Evolutionary conservation across 2,329 filamentous ascomycete genomes (phyloP), one percentile per base, ranked within the genome.

Genomic region (Nigrograna mackinnonii): DNA sequence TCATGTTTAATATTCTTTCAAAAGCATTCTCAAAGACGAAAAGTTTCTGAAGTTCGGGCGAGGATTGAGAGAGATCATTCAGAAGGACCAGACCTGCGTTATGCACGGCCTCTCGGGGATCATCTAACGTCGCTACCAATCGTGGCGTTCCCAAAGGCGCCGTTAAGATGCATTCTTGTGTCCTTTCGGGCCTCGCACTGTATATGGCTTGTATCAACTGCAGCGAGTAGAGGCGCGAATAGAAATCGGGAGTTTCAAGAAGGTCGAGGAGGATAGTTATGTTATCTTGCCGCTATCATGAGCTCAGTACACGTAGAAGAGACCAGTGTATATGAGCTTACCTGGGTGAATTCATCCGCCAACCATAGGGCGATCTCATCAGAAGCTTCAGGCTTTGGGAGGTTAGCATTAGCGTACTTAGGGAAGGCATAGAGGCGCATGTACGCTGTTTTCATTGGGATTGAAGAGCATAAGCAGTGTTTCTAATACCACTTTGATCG

Each of bases 331-430:
- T 34, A 13, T 43, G 31, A 62, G n/a, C 71, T 52, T 75, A 85
- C 83, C 77, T 96, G 91, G 22, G 94, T 96, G 67, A 99, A 99
- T 69, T 97, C 92, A 71, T 99, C 94, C 40, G 94, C 94, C 45
- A 99, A 79, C 91, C 94, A 99, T 20, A 97, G 76, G 14, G 87
- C 87, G 57, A 99, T 95, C 70, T 99, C 94, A 52, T 97, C 92
- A 12, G 92, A 96, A 40, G 92, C 90, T 78, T 97, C 92, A 22
- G 90, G 77, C 89, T 95, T 63, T 77, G n/a, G n/a, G 50, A 17
- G 32, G 12, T n/a, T 37, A 38, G 40, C 35, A 49, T 39, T 31
- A 26, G 21, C 16, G 18, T 9, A 37, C 38, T 2, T n/a, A 6
- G 16, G 13, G 3, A 16, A n/a, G n/a, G 22, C 30, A 16, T 46